phyloP scores from a whole-genome alignment of 2,329 filamentous ascomycete species.

The Claviceps pusilla region DNA sequence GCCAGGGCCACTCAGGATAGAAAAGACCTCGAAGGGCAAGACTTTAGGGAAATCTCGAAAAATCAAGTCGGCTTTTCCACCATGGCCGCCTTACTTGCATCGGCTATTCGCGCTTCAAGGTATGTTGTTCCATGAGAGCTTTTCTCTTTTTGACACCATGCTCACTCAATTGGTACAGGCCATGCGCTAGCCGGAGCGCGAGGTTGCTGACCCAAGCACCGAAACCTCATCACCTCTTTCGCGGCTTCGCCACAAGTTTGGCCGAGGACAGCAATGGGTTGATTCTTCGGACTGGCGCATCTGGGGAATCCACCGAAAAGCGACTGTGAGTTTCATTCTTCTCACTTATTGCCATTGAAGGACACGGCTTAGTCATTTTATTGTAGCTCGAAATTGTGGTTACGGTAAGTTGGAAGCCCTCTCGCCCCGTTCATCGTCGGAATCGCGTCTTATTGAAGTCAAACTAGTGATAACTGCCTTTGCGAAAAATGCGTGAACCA shows the following conservation, averaged over 20 bases:
- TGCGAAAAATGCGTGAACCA: slow-evolving; percentile 26
- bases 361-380: neutral
- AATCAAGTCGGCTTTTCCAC: neutral
- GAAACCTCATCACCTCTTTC: neutral
- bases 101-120: slow-evolving; percentile 1
- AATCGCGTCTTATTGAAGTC: neutral
- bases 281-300: slow-evolving; percentile 1
- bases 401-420: slow-evolving; percentile 8
- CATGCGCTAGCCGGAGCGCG: slow-evolving; percentile 3
- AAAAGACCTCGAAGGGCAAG: neutral
- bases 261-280: slow-evolving; percentile 4
- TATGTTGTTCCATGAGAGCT: neutral
- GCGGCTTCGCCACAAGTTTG: slow-evolving; percentile 7
- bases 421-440: neutral
- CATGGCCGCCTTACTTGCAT: neutral
- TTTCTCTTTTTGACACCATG: neutral
- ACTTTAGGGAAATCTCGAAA: too few relatives aligned
- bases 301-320: neutral
- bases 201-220: slow-evolving; percentile 1
- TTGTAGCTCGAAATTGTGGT: slow-evolving; percentile 10
- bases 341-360: neutral
- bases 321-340: slow-evolving; percentile 4
- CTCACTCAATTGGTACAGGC: neutral
- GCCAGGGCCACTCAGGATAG: too few relatives aligned
- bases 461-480: slow-evolving; percentile 27